Evolutionary conservation across 2,329 filamentous ascomycete species (phyloP).

Genomic region (Cryphonectria carpinicola): DNA sequence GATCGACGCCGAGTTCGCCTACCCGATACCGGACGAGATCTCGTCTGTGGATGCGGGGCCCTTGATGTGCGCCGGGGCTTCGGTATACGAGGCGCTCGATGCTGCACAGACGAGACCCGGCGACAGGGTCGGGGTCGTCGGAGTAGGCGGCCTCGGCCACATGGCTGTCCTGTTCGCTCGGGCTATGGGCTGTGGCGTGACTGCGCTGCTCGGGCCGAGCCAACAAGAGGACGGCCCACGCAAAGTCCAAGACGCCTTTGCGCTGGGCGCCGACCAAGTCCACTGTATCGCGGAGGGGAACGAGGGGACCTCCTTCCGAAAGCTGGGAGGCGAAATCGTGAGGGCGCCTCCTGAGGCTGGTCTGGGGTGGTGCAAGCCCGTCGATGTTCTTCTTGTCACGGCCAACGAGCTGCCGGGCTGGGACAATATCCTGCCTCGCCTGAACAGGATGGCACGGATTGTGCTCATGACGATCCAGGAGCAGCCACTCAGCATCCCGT

Average conservation of each 20-base stretch:
- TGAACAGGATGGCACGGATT: constrained; percentile 22
- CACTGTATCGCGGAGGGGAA: constrained; percentile 14
- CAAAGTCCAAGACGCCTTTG: constrained; percentile 24
- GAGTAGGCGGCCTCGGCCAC: constrained; percentile 64
- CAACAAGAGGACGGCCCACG: constrained; percentile 7
- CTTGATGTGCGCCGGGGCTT: constrained; percentile 51
- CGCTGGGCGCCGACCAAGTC: constrained; percentile 28
- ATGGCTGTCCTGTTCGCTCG: constrained; percentile 65
- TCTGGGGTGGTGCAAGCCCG: neutral
- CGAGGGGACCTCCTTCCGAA: neutral
- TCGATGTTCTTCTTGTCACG: constrained; percentile 23
- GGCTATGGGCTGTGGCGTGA: constrained; percentile 55
- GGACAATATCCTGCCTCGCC: constrained; percentile 14
- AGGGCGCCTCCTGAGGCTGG: neutral
- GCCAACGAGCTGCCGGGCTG: constrained; percentile 23
- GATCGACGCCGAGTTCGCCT: constrained; percentile 42
- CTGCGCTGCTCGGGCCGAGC: constrained; percentile 15
- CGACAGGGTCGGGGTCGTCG: constrained; percentile 48
- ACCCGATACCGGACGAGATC: constrained; percentile 44
- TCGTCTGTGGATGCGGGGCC: constrained; percentile 46
- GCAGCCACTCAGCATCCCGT: constrained; percentile 21
- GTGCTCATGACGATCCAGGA: constrained; percentile 26
- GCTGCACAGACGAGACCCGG: constrained; percentile 34
- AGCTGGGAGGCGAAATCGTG: neutral
- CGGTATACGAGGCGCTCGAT: constrained; percentile 41